These are phyloP conservation scores for Thelephora ganbajun DNA, from an alignment of 768 basidiomycete species.

Conservation along the genomic window DNA sequence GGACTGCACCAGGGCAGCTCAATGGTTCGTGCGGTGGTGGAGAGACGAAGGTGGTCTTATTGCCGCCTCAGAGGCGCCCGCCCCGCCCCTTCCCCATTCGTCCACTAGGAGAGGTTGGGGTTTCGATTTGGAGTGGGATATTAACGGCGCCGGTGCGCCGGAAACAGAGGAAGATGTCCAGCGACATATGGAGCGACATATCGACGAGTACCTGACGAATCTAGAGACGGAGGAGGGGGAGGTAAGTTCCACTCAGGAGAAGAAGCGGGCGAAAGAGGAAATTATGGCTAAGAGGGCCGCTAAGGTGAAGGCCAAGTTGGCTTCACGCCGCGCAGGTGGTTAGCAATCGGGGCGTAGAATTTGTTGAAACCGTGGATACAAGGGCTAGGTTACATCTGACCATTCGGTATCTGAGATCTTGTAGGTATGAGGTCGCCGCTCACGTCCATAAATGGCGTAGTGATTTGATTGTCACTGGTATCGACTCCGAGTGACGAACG, in stretches of 20 bases:
- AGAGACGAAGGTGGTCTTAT: conserved; percentile 56
- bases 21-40: conserved; percentile 83
- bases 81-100: background rate
- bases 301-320: conserved; percentile 17
- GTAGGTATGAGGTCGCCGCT: too few species aligned
- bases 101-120: conserved; percentile 56
- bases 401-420: too few species aligned
- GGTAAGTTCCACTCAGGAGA: conserved; percentile 59
- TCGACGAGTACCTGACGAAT: conserved; percentile 35
- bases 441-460: too few species aligned
- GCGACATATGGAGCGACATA: conserved; percentile 56
- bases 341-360: background rate
- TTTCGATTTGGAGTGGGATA: conserved; percentile 67
- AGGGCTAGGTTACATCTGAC: too few species aligned
- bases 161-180: conserved; percentile 29
- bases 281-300: conserved; percentile 24
- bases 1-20: conserved; percentile 59
- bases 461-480: too few species aligned
- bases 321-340: conserved; percentile 10
- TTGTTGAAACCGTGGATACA: too few species aligned
- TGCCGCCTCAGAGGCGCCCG: conserved; percentile 28
- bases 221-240: conserved; percentile 34
- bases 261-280: conserved; percentile 36
- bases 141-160: conserved; percentile 9
- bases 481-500: too few species aligned